phyloP scores from a whole-genome alignment of 2,329 filamentous ascomycete genomes.

The Epichloe gansuensis region DNA sequence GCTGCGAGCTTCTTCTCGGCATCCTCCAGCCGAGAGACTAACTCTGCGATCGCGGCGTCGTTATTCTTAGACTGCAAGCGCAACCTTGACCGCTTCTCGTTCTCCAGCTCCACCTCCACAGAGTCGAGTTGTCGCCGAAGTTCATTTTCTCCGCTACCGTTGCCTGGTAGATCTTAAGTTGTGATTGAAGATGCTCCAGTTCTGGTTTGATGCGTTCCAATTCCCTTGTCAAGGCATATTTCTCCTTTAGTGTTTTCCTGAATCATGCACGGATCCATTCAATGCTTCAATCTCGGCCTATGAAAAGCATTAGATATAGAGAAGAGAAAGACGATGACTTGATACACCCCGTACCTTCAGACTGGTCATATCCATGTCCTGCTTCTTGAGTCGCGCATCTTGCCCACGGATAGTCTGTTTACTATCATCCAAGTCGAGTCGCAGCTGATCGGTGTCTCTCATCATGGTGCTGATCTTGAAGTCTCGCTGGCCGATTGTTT shows the following conservation, averaged over 20 bases:
- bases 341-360: slow-evolving; percentile 28
- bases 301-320: background rate
- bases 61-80: slow-evolving; percentile 18
- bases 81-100: slow-evolving; percentile 44
- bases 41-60: slow-evolving; percentile 31
- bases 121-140: slow-evolving; percentile 67
- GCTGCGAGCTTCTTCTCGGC: slow-evolving; percentile 24
- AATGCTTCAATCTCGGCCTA: slow-evolving; percentile 62
- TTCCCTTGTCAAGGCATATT: slow-evolving; percentile 40
- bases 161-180: slow-evolving; percentile 49
- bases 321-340: background rate
- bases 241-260: slow-evolving; percentile 53
- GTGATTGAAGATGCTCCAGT: slow-evolving; percentile 42
- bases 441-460: slow-evolving; percentile 27
- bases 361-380: slow-evolving; percentile 34
- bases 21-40: slow-evolving; percentile 23
- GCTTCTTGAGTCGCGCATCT: slow-evolving; percentile 35
- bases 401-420: slow-evolving; percentile 31
- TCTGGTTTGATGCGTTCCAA: slow-evolving; percentile 42
- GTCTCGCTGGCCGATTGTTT: slow-evolving; percentile 48
- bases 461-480: slow-evolving; percentile 41
- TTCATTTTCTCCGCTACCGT: slow-evolving; percentile 67
- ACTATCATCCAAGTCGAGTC: slow-evolving; percentile 30
- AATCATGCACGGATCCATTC: slow-evolving; percentile 54
- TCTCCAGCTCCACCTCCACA: slow-evolving; percentile 70